Percentiles rank a stretch among this genome's conserved stretches.
Conservation (phyloP, 768 basidiomycete species). For the Auricularia sp. region DNA sequence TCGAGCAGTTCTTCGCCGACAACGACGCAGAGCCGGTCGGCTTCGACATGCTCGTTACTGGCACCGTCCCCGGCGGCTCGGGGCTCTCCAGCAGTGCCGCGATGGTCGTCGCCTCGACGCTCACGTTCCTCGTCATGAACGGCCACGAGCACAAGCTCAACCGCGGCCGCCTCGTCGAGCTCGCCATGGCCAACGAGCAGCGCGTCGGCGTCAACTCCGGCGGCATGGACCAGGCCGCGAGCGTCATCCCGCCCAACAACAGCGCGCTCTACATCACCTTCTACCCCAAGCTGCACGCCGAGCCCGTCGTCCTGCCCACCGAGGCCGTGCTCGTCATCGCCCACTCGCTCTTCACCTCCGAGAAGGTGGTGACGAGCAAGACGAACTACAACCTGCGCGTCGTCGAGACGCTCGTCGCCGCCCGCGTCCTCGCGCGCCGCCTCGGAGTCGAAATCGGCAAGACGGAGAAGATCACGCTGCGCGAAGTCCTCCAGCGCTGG, state of each 20-base stretch:
- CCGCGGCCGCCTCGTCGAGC: constrained; percentile 64
- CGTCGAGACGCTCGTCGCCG: constrained; percentile 79
- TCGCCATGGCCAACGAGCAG: constrained; percentile 78
- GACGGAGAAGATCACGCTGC: constrained; percentile 50
- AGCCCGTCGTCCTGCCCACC: constrained; percentile 52
- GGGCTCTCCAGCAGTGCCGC: constrained; percentile 84
- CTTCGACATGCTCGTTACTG: constrained; percentile 68
- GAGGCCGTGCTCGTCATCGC: constrained; percentile 60
- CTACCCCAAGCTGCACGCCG: constrained; percentile 59
- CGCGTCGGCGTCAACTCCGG: constrained; percentile 76
- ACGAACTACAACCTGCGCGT: constrained; percentile 81
- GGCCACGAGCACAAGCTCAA: constrained; percentile 44
- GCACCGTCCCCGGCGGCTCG: constrained; percentile 77
- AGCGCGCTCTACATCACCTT: constrained; percentile 75
- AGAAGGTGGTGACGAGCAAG: constrained; percentile 70
- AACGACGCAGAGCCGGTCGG: constrained; percentile 32
- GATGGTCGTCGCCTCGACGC: constrained; percentile 79
- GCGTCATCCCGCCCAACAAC: constrained; percentile 50
- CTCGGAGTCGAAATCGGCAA: constrained; percentile 36
- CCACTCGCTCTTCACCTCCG: constrained; percentile 75
- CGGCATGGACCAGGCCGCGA: constrained; percentile 88
- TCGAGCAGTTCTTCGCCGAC: constrained; percentile 47
- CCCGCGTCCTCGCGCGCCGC: constrained; percentile 55
- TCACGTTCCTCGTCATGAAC: constrained; percentile 72
- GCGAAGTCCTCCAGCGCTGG: constrained; percentile 55